A percentile compares a stretch with the other conserved stretches of the same genome.
Evolutionary conservation across 176 grass and related monocot genomes (phyloP).

Genomic region (Dendrocalamus sinicus): DNA sequence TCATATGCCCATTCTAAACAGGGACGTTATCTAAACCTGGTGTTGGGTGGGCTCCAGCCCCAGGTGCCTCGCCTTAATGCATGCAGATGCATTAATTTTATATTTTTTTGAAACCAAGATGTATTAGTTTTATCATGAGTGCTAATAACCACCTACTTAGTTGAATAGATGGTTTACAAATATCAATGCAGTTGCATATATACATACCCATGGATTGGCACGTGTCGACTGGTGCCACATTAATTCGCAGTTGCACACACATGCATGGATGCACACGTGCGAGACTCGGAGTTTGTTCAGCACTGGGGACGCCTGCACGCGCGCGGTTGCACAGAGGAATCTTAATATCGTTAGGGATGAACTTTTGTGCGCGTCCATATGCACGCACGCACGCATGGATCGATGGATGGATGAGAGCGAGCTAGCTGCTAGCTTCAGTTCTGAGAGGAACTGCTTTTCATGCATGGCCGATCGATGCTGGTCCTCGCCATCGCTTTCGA

Average conservation of each 20-base stretch:
- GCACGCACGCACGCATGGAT: background rate
- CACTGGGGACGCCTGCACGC: background rate
- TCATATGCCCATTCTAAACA: too few relatives aligned
- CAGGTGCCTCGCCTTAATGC: too few relatives aligned
- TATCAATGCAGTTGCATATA: background rate
- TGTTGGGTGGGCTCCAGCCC: too few relatives aligned
- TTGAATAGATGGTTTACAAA: too few relatives aligned
- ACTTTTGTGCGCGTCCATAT: background rate
- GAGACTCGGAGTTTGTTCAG: background rate
- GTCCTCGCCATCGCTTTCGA: too few relatives aligned
- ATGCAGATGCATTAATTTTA: too few relatives aligned
- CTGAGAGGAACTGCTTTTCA: slow-evolving; percentile 28
- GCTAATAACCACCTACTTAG: too few relatives aligned
- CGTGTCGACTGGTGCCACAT: background rate
- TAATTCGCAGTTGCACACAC: background rate
- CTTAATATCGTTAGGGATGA: background rate
- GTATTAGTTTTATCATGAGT: too few relatives aligned
- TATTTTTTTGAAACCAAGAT: too few relatives aligned
- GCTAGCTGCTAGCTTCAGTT: background rate
- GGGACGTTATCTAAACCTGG: too few relatives aligned
- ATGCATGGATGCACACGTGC: slow-evolving; percentile 11
- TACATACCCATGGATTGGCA: background rate
- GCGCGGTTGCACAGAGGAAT: slow-evolving; percentile 3
- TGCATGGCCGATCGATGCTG: slow-evolving; percentile 1
- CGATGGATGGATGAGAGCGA: background rate